Base-by-base conservation (phyloP, 1,284 basidiomycete species). In the Pseudomicrostroma phylloplanum region DNA sequence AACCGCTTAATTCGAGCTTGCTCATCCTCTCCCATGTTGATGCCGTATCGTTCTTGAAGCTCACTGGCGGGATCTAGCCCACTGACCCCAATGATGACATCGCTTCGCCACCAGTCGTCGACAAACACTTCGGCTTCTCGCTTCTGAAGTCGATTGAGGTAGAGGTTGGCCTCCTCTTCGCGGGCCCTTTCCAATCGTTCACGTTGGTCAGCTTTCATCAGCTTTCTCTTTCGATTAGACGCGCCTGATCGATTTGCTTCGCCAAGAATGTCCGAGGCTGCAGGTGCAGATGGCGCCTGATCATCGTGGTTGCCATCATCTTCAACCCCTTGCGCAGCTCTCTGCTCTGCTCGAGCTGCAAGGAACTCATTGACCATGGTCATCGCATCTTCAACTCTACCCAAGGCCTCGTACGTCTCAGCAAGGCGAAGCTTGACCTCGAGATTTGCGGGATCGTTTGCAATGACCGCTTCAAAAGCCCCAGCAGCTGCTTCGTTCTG, bases 381-480 rank as follows among this genome's bases (percentile, higher is more conserved):
- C 0, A 96, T 83, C 0, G 93, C 93, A 74, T 88, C 88, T 17
- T 87, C 83, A 2, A 89, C 87, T 68, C 92, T 86, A 49, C 88
- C 87, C 67, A 89, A 80, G 19, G 81, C 79, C 77, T 97, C 94
- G 66, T 91, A 90, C 19, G 93, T 86, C 64, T 90, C 89, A 0
- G 93, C 93, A 0, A 96, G 67, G 17, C 67, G 57, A 56, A 76
- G 67, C 64, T 72, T 71, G 55, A 64, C 68, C 30, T 92, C 89
- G 67, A 87, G 86, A 68, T 91, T 85, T 2, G 84, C 83, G 0
- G 89, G 87, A 73, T 91, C 87, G 0, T 85, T 86, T 2, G 84
- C 82, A 19, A 89, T 83, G 17, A 96, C 92, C 90, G 68, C 62
- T 56, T 72, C 70, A 46, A 70, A 73, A 6, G 70, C 67, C 19